Conservation (phyloP, 768 basidiomycete species). For the Pleurotus giganteus region DNA sequence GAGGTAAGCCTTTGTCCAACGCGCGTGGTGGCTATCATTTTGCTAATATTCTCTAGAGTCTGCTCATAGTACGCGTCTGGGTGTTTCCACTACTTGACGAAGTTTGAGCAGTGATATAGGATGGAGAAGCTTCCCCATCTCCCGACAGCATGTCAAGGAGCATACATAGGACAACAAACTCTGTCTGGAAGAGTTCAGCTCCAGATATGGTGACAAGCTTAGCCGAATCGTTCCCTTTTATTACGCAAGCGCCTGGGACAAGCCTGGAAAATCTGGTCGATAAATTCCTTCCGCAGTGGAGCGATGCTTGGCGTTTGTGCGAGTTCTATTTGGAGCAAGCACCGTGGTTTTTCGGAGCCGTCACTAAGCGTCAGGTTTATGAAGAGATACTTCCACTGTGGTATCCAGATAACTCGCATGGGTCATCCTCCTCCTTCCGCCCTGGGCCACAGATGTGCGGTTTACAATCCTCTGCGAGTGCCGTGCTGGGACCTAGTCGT, state of each 20-base stretch:
- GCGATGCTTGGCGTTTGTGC: constrained; percentile 54
- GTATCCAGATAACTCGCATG: constrained; percentile 49
- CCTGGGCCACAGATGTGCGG: background rate
- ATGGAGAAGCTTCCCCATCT: constrained; percentile 26
- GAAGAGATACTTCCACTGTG: constrained; percentile 66
- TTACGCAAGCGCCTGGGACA: constrained; percentile 31
- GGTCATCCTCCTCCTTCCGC: background rate
- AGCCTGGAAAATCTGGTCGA: constrained; percentile 46
- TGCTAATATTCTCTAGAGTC: constrained; percentile 33
- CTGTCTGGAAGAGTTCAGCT: constrained; percentile 9
- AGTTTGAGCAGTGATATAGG: constrained; percentile 21
- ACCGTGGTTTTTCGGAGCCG: constrained; percentile 77
- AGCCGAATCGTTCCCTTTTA: constrained; percentile 45
- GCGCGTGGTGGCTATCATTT: background rate
- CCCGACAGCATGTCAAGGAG: background rate
- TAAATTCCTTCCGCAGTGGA: constrained; percentile 56
- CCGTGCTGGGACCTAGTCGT: constrained; percentile 15
- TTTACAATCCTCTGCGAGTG: background rate
- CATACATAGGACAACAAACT: background rate
- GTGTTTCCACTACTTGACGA: background rate
- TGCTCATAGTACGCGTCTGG: constrained; percentile 47
- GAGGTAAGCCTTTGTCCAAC: constrained; percentile 44
- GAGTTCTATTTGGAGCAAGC: constrained; percentile 77
- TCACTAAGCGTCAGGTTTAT: constrained; percentile 59
- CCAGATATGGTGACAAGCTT: constrained; percentile 17